Evolutionary conservation across 371 early-diverging fungal genomes (phyloP), one percentile per base, ranked within the genome.

Genomic region (Apophysomyces trapeziformis): DNA sequence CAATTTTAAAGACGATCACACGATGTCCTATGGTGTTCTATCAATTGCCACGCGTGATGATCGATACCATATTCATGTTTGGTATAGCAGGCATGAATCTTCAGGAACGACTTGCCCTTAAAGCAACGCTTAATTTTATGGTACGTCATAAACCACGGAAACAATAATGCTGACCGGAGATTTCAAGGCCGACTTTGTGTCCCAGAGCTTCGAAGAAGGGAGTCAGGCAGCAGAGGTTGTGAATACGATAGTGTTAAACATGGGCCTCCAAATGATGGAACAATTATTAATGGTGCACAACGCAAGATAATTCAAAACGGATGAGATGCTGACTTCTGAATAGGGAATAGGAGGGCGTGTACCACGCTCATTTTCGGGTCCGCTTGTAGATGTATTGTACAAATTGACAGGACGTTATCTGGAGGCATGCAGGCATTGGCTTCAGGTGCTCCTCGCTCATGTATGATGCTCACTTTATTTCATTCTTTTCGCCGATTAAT

Each of bases 271-370:
- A 39, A 82, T 87, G 46, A 83, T 86, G 77, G 85, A 83, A 32
- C 82, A 82, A 38, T 64, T 89, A 41, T 64, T 89, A 50, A 50
- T 75, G 65, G 88, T 86, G 83, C 61, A 59, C 14, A 16, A 14
- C 32, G 43, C 41, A 43, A 32, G 14, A 35, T 26, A 59, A 64
- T 54, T 21, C 13, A 11, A 26, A 50, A 50, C 18, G 18, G 21
- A 50, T 50, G 54, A 50, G 54, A 26, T 26, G n/a, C 16, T 18
- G 7, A 54, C 44, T 56, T 61, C 38, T 41, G 12, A 38, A 44
- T 44, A 87, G 89, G 90, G 87, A 32, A 83, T 92, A 61, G 92
- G 91, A 38, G 92, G 91, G 38, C 80, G 78, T 58, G 85, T 89
- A 11, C 92, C 92, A 39, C 75, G 92, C 46, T 91, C 91, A 13